Percentiles rank a stretch among this genome's conserved stretches.
Conservation (phyloP, 2,329 filamentous ascomycete genomes). For the Cladosporium sphaerospermum region DNA sequence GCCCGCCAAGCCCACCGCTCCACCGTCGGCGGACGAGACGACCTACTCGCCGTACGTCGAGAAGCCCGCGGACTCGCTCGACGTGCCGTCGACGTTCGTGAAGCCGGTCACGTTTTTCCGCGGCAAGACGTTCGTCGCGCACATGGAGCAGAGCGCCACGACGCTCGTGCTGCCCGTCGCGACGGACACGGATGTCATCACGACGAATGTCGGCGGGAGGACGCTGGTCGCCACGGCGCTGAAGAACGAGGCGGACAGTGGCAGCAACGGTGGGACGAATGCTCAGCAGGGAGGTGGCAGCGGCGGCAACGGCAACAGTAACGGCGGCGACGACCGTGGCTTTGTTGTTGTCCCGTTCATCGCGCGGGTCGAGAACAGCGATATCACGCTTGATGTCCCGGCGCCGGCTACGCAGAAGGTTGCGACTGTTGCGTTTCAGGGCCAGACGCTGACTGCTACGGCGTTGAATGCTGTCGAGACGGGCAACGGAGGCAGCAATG, state of each 20-base stretch:
- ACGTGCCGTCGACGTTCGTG: not conserved
- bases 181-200: slow-evolving; percentile 15
- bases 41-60: slow-evolving; percentile 6
- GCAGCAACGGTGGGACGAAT: not conserved
- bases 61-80: slow-evolving; percentile 1
- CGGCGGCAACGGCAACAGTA: slow-evolving; percentile 26
- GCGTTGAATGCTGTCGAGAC: slow-evolving; percentile 4
- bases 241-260: slow-evolving; percentile 3
- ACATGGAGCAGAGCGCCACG: slow-evolving; percentile 21
- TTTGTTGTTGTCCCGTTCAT: slow-evolving; percentile 15
- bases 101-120: not conserved
- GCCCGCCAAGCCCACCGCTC: not conserved
- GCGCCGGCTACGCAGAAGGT: slow-evolving; percentile 13
- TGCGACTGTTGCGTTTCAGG: slow-evolving; percentile 12
- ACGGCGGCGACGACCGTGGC: not conserved
- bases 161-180: slow-evolving; percentile 17
- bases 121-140: slow-evolving; percentile 15
- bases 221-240: slow-evolving; percentile 17
- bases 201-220: slow-evolving; percentile 15
- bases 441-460: slow-evolving; percentile 12
- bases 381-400: slow-evolving; percentile 15
- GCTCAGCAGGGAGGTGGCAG: slow-evolving; percentile 20
- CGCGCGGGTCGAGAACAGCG: slow-evolving; percentile 16
- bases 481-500: not conserved
- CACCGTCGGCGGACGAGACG: not conserved